Base-by-base conservation (phyloP, 164 flowering plant species). In the Vitis rotundifolia region DNA sequence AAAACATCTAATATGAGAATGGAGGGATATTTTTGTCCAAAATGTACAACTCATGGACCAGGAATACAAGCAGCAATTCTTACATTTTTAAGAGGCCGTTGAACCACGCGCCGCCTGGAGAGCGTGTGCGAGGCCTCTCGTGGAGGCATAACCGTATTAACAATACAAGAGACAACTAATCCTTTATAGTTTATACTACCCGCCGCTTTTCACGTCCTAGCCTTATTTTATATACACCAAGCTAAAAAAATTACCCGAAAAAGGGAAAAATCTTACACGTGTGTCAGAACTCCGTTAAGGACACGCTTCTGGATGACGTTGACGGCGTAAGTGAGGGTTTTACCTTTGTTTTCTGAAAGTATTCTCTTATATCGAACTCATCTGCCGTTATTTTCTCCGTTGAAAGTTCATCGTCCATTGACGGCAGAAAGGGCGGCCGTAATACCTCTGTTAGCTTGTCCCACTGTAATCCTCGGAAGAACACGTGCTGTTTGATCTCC, bases 381-480 rank as follows among this genome's bases (percentile, higher is more conserved):
- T 67, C 76, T 4, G 37, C 61, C 59, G 68, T 64, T 16, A 64
- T 49, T 11, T 60, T 69, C 49, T 28, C 81, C 70, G 68, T 71
- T n/a, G 49, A 26, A 1, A 47, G 61, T 0, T 47, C 77, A 9
- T 85, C 92, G 3, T 89, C 95, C 3, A 61, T 58, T 7, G 74
- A 47, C 65, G 93, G 87, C 10, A 94, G 72, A 73, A 88, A 91
- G 67, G 99, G 98, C 59, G 99, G 99, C 69, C 99, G 87, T 14
- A 71, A 56, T 0, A 91, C 91, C 48, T 92, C 95, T 79, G 87
- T 78, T 29, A 94, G 65, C 29, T 85, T 69, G 66, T 91, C 98
- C 98, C 98, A 94, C 68, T 76, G 69, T 22, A 94, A 51, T 8
- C 94, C 97, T 1, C 70, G 52, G 58, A 95, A 95, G 73, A 95